Base-by-base conservation (phyloP, 495 filamentous ascomycete species). In the Xylaria curta region DNA sequence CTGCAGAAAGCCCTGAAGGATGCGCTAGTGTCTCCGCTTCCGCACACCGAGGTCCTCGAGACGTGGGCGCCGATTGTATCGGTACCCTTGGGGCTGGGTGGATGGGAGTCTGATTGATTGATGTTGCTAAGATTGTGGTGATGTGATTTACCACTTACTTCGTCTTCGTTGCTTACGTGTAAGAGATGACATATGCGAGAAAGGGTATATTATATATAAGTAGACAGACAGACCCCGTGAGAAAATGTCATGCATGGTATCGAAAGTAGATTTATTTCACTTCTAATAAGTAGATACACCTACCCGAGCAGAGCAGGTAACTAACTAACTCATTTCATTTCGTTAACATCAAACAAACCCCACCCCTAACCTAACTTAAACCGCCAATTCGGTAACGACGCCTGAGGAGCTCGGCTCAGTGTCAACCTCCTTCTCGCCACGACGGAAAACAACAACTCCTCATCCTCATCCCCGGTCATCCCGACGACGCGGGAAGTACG, bases 1-100 rank as follows among this genome's bases (percentile, higher is more conserved):
- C 76, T 87, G 66, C 75, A 77, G 0, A 82, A 8, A 73, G 73
- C 1, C 76, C 90, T 12, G 78, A 78, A 2, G 13, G 68, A 3
- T 79, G 83, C 53, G 2, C 53, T 91, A 13, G 76, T 80, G 84
- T 28, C 59, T 85, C 46, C 91, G 83, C 82, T 81, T 42, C 83
- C 86, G 63, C 88, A 90, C 75, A 89, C 87, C 6, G 88, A 91
- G 71, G 82, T 89, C 3, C 71, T 90, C 10, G 80, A 88, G 87
- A 89, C 24, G 80, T 81, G 12, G 66, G 84, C n/a, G 85, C 82
- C 3, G 88, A 91, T 81, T 75, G 84, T 21, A 71, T 91, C 12
- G 74, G 90, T 33, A 90, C 88, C 0, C 76, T 91, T 2, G 89
- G 89, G 19, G 89, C 83, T 12, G 89, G 88, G 2, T 89, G n/a